Percentiles rank a stretch among this genome's conserved stretches.
Evolutionary conservation across 495 filamentous ascomycete species (phyloP).

Genomic region (Tuber borchii): DNA sequence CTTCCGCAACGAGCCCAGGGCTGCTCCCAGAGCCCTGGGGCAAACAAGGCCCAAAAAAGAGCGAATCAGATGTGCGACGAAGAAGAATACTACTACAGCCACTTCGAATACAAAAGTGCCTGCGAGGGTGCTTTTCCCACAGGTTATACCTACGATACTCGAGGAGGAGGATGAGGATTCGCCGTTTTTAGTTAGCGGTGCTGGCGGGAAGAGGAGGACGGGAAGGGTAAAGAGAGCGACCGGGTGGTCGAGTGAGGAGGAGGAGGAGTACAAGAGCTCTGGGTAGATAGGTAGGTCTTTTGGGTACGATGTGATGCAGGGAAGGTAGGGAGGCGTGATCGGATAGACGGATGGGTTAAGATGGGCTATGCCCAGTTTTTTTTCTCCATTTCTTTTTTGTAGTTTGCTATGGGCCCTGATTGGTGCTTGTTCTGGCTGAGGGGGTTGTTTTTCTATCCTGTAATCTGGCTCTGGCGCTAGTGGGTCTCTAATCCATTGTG

Average conservation of each 20-base stretch:
- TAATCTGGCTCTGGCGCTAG: neutral
- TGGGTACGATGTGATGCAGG: neutral
- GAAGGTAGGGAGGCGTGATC: neutral
- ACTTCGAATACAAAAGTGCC: slow-evolving; percentile 1
- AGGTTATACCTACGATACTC: slow-evolving; percentile 29
- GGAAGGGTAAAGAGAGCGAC: slow-evolving; percentile 2
- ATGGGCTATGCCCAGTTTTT: neutral
- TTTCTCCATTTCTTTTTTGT: neutral
- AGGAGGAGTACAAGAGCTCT: neutral
- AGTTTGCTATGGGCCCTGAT: neutral
- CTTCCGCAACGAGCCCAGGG: slow-evolving; percentile 6
- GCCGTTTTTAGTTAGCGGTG: slow-evolving; percentile 11
- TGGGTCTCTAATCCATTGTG: neutral
- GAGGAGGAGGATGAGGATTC: slow-evolving; percentile 35
- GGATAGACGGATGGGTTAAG: neutral
- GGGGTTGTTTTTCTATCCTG: neutral
- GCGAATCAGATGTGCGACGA: neutral
- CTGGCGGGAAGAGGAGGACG: slow-evolving; percentile 4
- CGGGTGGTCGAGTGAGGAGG: neutral
- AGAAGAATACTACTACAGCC: slow-evolving; percentile 3
- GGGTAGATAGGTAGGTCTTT: neutral
- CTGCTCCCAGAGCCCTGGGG: neutral
- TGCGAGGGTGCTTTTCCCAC: slow-evolving; percentile 9
- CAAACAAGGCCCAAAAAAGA: slow-evolving; percentile 3
- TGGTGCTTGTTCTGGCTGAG: neutral